Base-by-base conservation (phyloP, 108 stramenopile species). In the Fragilaria crotonensis region DNA sequence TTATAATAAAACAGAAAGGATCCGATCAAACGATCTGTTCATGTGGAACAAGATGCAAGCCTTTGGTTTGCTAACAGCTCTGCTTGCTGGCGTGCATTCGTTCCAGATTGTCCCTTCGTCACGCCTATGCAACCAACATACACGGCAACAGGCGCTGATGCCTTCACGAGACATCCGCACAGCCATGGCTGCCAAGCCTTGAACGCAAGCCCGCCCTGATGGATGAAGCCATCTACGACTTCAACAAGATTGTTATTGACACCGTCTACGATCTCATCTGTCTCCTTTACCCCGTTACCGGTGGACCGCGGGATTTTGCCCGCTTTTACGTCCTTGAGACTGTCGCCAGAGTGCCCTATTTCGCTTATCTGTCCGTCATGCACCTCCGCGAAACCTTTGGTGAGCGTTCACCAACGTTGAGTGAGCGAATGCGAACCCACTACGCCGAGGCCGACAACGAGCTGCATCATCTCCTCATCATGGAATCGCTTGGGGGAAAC, bases 401-500 rank as follows among this genome's bases (percentile, higher is more conserved):
- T 0, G 33, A 63, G 5, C 68, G 68, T 3, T 20, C 3, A 2
- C 23, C 21, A 25, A 25, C 3, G 22, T 25, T 25, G 5, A 14
- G 33, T 3, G 74, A 78, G 46, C 59, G 52, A 48, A 73, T 79
- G 55, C 69, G 70, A 30, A 60, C 75, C 5, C 84, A 86, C 64
- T 86, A 76, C 55, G 92, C 92, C 47, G 92, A 94, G 70, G 73
- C 74, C 44, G 84, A 80, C 68, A 94, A 94, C 64, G 92, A 94
- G 70, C 46, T 85, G 44, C 89, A 90, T 62, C 92, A 93, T 62
- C 61, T 93, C 32, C 70, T 95, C 0, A 93, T 97, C 45, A 93
- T 93, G 91, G 96, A 97, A 66, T 57, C 69, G 52, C 72, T 97
- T 11, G 93, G 94, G 21, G 96, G 96, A 14, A 78, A 97, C 61